Percentiles rank a stretch among this genome's conserved stretches.
Conservation (phyloP, 371 early-diverging fungal species). For the Lichtheimia ramosa region DNA sequence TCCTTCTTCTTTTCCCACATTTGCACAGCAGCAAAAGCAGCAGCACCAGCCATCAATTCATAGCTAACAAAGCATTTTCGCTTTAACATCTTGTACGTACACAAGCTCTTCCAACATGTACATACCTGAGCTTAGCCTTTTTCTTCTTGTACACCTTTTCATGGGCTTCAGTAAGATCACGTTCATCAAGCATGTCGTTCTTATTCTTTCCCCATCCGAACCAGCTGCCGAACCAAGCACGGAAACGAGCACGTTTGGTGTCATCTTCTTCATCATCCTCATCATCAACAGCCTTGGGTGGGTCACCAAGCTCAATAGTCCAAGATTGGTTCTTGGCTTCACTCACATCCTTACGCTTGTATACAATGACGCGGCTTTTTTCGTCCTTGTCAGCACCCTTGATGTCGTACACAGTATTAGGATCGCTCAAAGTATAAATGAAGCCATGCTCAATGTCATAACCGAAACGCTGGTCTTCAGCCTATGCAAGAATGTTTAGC, state of each 20-base stretch:
- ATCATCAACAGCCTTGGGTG: constrained; percentile 28
- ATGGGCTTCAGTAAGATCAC: constrained; percentile 39
- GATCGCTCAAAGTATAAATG: constrained; percentile 28
- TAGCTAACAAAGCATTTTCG: constrained; percentile 21
- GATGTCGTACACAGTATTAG: constrained; percentile 35
- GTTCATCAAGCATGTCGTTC: constrained; percentile 31
- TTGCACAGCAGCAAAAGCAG: constrained; percentile 58
- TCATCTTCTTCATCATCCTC: constrained; percentile 36
- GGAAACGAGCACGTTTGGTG: constrained; percentile 31
- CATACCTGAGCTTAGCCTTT: constrained; percentile 11
- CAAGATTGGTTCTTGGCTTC: constrained; percentile 36
- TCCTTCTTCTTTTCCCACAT: constrained; percentile 43
- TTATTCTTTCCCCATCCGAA: constrained; percentile 34
- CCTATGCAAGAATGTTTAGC: constrained; percentile 13
- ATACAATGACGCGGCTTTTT: constrained; percentile 38
- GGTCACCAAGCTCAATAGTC: constrained; percentile 39
- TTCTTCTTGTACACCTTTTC: constrained; percentile 38
- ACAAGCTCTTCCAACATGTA: too few relatives aligned
- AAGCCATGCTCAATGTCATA: constrained; percentile 29
- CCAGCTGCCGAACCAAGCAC: constrained; percentile 49
- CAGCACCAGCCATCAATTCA: constrained; percentile 65
- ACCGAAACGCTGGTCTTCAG: constrained; percentile 42
- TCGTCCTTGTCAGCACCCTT: constrained; percentile 22
- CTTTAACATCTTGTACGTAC: too few relatives aligned
- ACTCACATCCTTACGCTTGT: constrained; percentile 30